Conservation (phyloP, 1,284 basidiomycete genomes). For the Bondarzewia mesenterica region DNA sequence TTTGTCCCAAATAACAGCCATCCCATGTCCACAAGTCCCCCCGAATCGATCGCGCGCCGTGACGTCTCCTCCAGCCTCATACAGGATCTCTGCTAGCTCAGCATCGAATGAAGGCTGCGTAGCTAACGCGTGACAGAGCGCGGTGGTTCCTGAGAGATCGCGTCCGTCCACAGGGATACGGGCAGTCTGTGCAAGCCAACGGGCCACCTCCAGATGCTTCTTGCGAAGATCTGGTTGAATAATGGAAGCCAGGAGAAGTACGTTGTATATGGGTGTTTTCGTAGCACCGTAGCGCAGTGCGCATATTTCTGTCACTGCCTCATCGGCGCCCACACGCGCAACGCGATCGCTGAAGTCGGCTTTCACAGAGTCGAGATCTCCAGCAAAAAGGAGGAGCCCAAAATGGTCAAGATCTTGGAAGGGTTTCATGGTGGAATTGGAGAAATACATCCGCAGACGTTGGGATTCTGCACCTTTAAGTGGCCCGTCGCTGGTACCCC, state of each 20-base stretch:
- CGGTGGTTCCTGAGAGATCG: background rate
- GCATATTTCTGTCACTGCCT: background rate
- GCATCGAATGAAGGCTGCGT: background rate
- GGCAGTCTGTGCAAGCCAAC: background rate
- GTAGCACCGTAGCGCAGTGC: background rate
- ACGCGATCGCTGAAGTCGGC: background rate
- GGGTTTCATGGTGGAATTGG: background rate
- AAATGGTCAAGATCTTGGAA: background rate
- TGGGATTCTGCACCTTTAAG: slow-evolving; percentile 1
- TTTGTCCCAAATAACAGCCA: background rate
- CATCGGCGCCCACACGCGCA: background rate
- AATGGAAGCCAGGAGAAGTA: background rate
- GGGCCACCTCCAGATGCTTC: background rate
- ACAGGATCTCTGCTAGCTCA: background rate
- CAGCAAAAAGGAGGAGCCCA: background rate
- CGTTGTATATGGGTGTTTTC: background rate
- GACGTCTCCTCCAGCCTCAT: background rate
- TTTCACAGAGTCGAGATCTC: background rate
- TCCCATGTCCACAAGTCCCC: background rate
- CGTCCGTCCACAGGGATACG: background rate
- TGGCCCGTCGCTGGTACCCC: background rate
- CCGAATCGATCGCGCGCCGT: background rate
- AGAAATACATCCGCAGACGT: background rate
- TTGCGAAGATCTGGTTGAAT: background rate
- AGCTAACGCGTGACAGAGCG: background rate